Percentiles rank a stretch among this genome's conserved stretches.
These are phyloP conservation scores for Chiua virens DNA, from an alignment of 768 basidiomycete genomes.

Conservation along the genomic window DNA sequence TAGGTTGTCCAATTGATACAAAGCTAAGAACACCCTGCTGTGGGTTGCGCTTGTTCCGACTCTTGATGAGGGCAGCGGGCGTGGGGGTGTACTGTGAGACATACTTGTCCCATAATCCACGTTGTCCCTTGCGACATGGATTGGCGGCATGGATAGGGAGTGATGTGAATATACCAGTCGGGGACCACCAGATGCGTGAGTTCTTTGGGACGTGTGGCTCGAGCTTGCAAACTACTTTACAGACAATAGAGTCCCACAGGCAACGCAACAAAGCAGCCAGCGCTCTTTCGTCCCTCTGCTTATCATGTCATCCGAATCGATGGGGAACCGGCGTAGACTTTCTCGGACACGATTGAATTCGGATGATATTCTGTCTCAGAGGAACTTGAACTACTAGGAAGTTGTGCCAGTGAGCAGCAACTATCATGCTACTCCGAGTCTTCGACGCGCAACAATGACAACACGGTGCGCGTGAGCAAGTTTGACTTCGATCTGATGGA, in stretches of 20 bases:
- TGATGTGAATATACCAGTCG: constrained; percentile 19
- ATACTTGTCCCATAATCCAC: constrained; percentile 24
- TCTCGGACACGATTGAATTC: neutral
- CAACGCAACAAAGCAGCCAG: constrained; percentile 10
- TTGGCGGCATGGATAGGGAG: constrained; percentile 33
- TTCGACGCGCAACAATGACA: constrained; percentile 6
- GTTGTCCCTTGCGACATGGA: constrained; percentile 9
- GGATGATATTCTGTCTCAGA: constrained; percentile 4
- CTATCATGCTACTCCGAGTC: too few species aligned
- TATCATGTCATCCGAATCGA: neutral
- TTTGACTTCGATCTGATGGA: too few species aligned
- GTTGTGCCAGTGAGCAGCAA: too few species aligned
- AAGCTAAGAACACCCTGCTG: constrained; percentile 5
- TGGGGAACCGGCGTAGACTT: neutral
- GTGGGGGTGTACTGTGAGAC: constrained; percentile 34
- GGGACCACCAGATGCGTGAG: constrained; percentile 33
- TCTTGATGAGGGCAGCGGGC: constrained; percentile 25
- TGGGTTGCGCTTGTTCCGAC: constrained; percentile 1
- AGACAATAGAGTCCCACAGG: constrained; percentile 24
- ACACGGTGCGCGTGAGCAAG: neutral
- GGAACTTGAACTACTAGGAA: too few species aligned
- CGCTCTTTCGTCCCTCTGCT: neutral
- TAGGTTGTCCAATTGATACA: constrained; percentile 19
- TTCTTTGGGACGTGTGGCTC: constrained; percentile 3
- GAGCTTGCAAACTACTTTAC: constrained; percentile 19